Evolutionary conservation across 192 early-diverging fungal genomes (phyloP), one percentile per base, ranked within the genome.

Genomic region (Coemansia sp.): DNA sequence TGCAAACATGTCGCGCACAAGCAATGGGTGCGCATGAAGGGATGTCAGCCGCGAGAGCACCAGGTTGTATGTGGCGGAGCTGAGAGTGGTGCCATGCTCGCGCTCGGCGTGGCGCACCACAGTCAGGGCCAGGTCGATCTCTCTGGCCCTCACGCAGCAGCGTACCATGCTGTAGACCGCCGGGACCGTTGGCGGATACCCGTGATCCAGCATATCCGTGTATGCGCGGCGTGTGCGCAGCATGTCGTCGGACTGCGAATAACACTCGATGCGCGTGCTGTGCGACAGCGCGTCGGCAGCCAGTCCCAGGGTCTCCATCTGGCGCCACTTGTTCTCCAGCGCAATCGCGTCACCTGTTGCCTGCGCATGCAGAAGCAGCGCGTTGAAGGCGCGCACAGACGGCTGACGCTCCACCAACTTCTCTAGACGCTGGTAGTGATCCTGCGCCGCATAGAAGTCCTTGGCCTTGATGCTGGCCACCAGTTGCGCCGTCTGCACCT

Each of bases 171-270:
- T 58, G 22, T 25, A 41, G 3, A 69, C 67, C 15, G 67, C 55
- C 20, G 37, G 30, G 3, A n/a, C 25, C 5, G 62, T 54, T 1
- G 67, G 67, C 44, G 60, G 62, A 27, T 68, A 52, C 14, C 67
- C 67, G 28, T 65, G 37, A 20, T 75, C 67, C 23, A 75, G 55
- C 73, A 75, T 68, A 33, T 75, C 73, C 4, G 67, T 40, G 53
- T 69, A 75, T 19, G 73, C 73, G 1, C 73, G 57, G 13, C 73
- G 66, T 33, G 73, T 75, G 52, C 57, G 38, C 61, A 75, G 59
- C 41, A 65, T 37, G 11, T 69, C 54, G 33, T 68, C 62, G 6
- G 10, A 8, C 47, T 25, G 37, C 36, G 73, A 55, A 19, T 65
- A 59, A 40, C 66, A 68, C 13, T 29, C 22, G 1, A 75, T 59